Evolutionary conservation across 768 basidiomycete species (phyloP).

Genomic region (Agaricus bisporus): DNA sequence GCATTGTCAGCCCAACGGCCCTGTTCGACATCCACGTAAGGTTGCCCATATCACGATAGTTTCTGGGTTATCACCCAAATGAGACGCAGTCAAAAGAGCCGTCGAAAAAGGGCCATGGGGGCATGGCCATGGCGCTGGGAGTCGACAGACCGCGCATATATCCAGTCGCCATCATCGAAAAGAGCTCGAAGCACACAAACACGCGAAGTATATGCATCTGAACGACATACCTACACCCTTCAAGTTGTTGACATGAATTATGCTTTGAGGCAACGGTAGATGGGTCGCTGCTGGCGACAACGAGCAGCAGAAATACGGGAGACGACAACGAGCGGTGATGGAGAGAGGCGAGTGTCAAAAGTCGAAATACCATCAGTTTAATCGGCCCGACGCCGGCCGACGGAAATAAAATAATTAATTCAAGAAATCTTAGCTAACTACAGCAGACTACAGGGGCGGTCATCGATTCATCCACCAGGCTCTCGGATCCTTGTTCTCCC

Average conservation of each 20-base stretch:
- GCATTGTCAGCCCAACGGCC: neutral
- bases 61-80: neutral
- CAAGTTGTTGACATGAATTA: neutral
- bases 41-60: too few species aligned
- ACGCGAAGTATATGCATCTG: neutral
- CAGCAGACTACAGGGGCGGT: constrained; percentile 3
- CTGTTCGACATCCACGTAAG: constrained; percentile 3
- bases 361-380: neutral
- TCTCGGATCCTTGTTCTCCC: constrained; percentile 14
- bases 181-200: neutral
- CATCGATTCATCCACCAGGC: constrained; percentile 1
- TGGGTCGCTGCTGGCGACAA: neutral
- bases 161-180: neutral
- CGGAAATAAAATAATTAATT: neutral
- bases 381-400: constrained; percentile 1
- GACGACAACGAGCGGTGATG: neutral
- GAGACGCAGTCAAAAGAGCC: neutral
- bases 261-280: too few species aligned
- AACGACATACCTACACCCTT: constrained; percentile 1
- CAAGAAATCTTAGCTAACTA: constrained; percentile 3
- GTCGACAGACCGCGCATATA: neutral
- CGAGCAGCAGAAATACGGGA: neutral
- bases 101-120: too few species aligned
- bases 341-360: neutral
- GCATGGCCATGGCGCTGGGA: neutral